phyloP scores from a whole-genome alignment of 805 yeast species.

The Kuraishia hungarica region DNA sequence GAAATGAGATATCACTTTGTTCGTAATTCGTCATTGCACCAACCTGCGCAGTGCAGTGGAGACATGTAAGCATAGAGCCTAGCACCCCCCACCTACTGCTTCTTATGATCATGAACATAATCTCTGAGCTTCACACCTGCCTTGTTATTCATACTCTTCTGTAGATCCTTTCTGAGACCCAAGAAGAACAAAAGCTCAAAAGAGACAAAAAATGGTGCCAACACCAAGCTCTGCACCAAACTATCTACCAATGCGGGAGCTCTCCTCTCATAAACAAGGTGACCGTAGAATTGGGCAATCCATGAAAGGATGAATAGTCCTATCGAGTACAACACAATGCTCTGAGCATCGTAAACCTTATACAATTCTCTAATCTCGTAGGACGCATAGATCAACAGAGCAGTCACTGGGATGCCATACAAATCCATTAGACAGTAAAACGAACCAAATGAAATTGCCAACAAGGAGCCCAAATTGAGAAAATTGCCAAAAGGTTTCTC shows the following conservation, averaged over 20 bases:
- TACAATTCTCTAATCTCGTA: conserved; percentile 10
- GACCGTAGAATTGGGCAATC: conserved; percentile 84
- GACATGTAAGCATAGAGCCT: too few species aligned
- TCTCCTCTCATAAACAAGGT: conserved; percentile 68
- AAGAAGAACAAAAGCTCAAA: conserved; percentile 64
- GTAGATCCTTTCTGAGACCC: conserved; percentile 52
- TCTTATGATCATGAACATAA: conserved; percentile 11
- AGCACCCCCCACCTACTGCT: background rate
- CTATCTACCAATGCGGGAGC: conserved; percentile 87
- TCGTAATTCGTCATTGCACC: too few species aligned
- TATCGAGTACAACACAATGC: conserved; percentile 23
- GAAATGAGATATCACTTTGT: too few species aligned
- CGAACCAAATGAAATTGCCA: conserved; percentile 38
- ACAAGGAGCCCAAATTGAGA: conserved; percentile 37
- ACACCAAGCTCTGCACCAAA: conserved; percentile 71
- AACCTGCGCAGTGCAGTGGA: background rate
- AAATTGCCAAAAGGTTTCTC: conserved; percentile 12
- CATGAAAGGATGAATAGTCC: conserved; percentile 49
- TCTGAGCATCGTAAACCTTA: conserved; percentile 6
- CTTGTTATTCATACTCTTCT: conserved; percentile 37
- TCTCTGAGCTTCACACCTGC: conserved; percentile 31
- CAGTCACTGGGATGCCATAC: conserved; percentile 35
- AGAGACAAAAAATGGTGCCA: conserved; percentile 86
- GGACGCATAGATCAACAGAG: conserved; percentile 23
- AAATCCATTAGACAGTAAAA: conserved; percentile 57